phyloP scores from a whole-genome alignment of 495 filamentous ascomycete species.

The Annulohypoxylon maeteangense region DNA sequence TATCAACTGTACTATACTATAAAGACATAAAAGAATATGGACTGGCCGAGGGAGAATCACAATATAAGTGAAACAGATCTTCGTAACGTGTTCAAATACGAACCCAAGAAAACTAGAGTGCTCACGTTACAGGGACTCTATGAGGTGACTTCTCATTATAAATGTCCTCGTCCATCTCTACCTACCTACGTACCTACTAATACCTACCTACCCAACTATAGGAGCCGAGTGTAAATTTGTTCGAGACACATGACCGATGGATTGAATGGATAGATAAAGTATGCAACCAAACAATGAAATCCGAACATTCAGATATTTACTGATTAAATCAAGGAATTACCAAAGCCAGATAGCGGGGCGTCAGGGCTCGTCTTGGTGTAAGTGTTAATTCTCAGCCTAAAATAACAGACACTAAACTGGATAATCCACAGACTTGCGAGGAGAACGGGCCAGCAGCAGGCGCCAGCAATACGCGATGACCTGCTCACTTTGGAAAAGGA shows the following conservation, averaged over 20 bases:
- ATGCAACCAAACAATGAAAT: neutral
- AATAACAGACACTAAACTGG: neutral
- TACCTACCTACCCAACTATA: too few relatives aligned
- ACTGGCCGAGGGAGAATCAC: slow-evolving; percentile 14
- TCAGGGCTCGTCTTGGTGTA: slow-evolving; percentile 19
- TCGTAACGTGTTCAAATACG: slow-evolving; percentile 18
- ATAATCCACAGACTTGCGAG: slow-evolving; percentile 7
- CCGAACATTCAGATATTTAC: neutral
- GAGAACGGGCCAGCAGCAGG: slow-evolving; percentile 2
- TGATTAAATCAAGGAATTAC: slow-evolving; percentile 14
- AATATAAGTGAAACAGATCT: slow-evolving; percentile 19
- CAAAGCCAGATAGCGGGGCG: neutral
- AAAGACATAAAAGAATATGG: neutral
- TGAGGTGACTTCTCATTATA: neutral
- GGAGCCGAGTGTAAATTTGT: neutral
- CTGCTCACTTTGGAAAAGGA: neutral
- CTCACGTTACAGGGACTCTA: neutral
- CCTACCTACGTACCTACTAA: neutral
- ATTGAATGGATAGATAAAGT: slow-evolving; percentile 4
- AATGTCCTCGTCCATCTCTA: neutral
- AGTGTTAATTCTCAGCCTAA: neutral
- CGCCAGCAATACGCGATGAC: neutral
- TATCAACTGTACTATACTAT: neutral
- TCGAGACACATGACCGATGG: slow-evolving; percentile 14
- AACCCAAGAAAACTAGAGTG: slow-evolving; percentile 11